A percentile compares a stretch with the other conserved stretches of the same genome.
Evolutionary conservation across 1,284 basidiomycete species (phyloP).

Genomic region (Apiotrichum brassicae): DNA sequence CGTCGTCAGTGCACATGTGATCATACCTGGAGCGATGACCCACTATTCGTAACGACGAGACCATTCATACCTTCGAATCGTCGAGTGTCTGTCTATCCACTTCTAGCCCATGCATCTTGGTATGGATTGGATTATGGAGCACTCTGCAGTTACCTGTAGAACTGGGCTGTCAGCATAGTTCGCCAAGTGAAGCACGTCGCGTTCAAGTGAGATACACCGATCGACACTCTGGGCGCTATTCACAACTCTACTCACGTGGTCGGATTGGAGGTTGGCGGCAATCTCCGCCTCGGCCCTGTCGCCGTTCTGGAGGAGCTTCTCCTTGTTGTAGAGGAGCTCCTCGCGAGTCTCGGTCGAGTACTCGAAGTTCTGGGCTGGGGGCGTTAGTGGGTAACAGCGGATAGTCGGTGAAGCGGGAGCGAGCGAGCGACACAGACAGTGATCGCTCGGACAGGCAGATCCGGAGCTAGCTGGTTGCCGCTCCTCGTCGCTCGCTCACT

Average conservation of each 20-base stretch:
- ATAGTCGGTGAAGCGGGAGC: too few species aligned
- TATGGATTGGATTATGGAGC: background rate
- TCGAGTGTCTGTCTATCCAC: background rate
- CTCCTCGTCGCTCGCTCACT: too few species aligned
- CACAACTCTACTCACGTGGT: conserved; percentile 43
- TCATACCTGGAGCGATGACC: too few species aligned
- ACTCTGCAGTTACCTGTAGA: conserved; percentile 5
- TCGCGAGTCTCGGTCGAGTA: conserved; percentile 97
- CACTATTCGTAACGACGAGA: too few species aligned
- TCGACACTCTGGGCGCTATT: too few species aligned
- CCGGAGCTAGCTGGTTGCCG: too few species aligned
- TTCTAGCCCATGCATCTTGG: conserved; percentile 6
- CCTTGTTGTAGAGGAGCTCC: conserved; percentile 97
- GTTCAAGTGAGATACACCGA: too few species aligned
- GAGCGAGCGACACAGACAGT: too few species aligned
- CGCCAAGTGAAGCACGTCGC: too few species aligned
- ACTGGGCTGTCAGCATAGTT: background rate
- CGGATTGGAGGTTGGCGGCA: conserved; percentile 77
- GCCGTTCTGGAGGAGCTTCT: conserved; percentile 90
- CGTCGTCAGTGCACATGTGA: too few species aligned
- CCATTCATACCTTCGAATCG: background rate
- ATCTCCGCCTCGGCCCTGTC: conserved; percentile 95
- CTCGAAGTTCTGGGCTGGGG: conserved; percentile 84
- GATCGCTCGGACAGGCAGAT: too few species aligned
- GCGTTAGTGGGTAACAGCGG: conserved; percentile 1